Evolutionary conservation across 1,139 yeast species (phyloP).

Genomic region (Candida sanyaensis): DNA sequence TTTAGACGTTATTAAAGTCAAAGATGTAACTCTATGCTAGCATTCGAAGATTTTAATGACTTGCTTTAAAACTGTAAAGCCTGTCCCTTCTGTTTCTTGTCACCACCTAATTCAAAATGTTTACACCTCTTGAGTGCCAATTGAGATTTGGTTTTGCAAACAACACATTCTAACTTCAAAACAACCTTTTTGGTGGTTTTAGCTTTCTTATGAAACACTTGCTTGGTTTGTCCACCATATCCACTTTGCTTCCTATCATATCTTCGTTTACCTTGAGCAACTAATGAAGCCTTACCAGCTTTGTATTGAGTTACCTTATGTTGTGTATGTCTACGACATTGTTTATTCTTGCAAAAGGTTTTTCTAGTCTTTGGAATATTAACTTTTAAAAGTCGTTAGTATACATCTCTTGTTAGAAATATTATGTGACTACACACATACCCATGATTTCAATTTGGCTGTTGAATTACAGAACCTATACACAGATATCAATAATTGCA

Average conservation of each 20-base stretch:
- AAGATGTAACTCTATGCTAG: no score
- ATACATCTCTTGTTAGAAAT: no score
- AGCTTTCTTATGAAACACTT: conserved; percentile 2
- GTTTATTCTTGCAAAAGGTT: background rate
- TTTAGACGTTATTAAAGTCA: no score
- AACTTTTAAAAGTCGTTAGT: background rate
- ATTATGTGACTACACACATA: no score
- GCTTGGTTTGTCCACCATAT: conserved; percentile 1
- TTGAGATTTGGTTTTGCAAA: conserved; percentile 1
- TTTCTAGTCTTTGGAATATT: conserved; percentile 3
- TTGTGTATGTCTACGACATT: conserved; percentile 2
- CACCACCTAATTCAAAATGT: conserved; percentile 3
- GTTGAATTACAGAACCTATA: no score
- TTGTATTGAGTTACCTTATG: conserved; percentile 3
- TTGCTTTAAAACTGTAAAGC: conserved; percentile 82
- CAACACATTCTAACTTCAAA: conserved; percentile 3
- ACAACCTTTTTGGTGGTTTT: conserved; percentile 2
- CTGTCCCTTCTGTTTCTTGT: conserved; percentile 56
- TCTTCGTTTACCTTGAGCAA: conserved; percentile 2
- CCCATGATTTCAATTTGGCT: no score
- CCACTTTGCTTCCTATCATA: conserved; percentile 1
- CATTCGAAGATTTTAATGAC: no score
- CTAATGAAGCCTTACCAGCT: conserved; percentile 1
- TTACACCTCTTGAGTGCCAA: conserved; percentile 3
- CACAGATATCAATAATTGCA: no score